Percentiles rank a stretch among this genome's conserved stretches.
These are phyloP conservation scores for Boletus bicolor DNA, from an alignment of 768 basidiomycete species.

Conservation along the genomic window DNA sequence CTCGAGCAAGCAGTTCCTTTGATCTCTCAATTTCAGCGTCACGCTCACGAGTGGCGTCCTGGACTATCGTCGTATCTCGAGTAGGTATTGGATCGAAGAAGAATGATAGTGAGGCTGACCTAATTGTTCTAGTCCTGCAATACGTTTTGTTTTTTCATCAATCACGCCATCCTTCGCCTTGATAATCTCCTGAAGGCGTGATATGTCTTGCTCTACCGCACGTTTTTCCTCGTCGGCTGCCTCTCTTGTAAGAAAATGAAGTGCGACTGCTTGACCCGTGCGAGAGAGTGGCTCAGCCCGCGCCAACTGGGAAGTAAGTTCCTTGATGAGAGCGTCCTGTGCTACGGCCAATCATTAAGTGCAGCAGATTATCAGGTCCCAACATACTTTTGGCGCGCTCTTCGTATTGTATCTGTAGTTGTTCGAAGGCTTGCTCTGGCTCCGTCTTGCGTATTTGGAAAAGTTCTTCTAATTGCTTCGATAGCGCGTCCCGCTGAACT, in stretches of 20 bases:
- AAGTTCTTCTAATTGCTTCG: constrained; percentile 56
- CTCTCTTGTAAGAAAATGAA: constrained; percentile 71
- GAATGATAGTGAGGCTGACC: constrained; percentile 37
- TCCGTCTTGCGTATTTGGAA: constrained; percentile 61
- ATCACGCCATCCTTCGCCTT: constrained; percentile 43
- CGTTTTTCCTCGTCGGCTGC: constrained; percentile 68
- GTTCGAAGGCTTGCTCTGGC: constrained; percentile 52
- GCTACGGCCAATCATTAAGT: constrained; percentile 38
- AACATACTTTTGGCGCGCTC: constrained; percentile 49
- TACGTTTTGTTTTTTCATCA: constrained; percentile 43
- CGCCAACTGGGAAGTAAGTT: constrained; percentile 53
- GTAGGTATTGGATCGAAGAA: not conserved
- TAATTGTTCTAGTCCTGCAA: constrained; percentile 44
- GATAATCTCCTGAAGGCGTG: constrained; percentile 40
- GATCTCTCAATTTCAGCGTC: constrained; percentile 61
- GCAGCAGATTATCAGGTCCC: not conserved
- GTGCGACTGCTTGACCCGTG: constrained; percentile 46
- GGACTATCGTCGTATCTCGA: constrained; percentile 36
- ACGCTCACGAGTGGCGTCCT: constrained; percentile 51
- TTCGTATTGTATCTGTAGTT: constrained; percentile 50
- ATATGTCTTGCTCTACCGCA: constrained; percentile 46
- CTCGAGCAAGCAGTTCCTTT: constrained; percentile 41
- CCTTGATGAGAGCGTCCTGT: constrained; percentile 43
- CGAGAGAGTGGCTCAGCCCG: constrained; percentile 53
- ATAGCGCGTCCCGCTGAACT: constrained; percentile 44